A percentile compares a stretch with the other conserved stretches of the same genome.
Conservation (phyloP, 192 early-diverging fungal genomes). For the Linnemannia schmuckeri region DNA sequence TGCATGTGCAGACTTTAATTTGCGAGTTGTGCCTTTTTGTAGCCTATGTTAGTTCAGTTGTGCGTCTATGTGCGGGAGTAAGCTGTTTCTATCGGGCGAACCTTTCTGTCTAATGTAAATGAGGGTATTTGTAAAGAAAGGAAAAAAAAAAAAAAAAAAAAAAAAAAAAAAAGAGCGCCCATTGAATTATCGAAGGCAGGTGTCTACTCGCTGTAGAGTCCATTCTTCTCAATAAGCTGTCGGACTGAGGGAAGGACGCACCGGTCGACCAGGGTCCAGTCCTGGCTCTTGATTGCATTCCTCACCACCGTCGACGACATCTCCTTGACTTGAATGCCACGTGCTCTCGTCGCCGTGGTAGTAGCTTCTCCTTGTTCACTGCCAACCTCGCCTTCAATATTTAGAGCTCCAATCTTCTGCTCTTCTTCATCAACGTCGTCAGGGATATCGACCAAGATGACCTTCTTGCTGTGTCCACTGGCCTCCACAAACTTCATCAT, state of each 20-base stretch:
- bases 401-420: background rate
- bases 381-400: too few species aligned
- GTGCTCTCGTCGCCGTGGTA: background rate
- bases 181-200: background rate
- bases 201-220: slow-evolving; percentile 14
- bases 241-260: slow-evolving; percentile 33
- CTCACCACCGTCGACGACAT: slow-evolving; percentile 55
- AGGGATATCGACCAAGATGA: slow-evolving; percentile 46
- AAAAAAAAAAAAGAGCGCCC: background rate
- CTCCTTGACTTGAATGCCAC: slow-evolving; percentile 26
- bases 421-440: slow-evolving; percentile 7
- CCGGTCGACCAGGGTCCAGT: slow-evolving; percentile 36
- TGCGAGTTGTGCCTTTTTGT: too few species aligned
- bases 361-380: too few species aligned
- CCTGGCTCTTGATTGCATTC: slow-evolving; percentile 38
- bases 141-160: background rate
- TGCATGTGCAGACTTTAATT: too few species aligned
- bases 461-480: slow-evolving; percentile 42
- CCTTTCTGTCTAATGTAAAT: background rate
- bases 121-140: background rate
- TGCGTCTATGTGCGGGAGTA: too few species aligned
- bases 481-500: slow-evolving; percentile 51
- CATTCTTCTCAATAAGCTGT: slow-evolving; percentile 33
- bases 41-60: too few species aligned
- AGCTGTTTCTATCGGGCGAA: background rate